Evolutionary conservation across 352 stramenopile species (phyloP), one percentile per base, ranked within the genome.

Genomic region (Phytophthora cactorum): DNA sequence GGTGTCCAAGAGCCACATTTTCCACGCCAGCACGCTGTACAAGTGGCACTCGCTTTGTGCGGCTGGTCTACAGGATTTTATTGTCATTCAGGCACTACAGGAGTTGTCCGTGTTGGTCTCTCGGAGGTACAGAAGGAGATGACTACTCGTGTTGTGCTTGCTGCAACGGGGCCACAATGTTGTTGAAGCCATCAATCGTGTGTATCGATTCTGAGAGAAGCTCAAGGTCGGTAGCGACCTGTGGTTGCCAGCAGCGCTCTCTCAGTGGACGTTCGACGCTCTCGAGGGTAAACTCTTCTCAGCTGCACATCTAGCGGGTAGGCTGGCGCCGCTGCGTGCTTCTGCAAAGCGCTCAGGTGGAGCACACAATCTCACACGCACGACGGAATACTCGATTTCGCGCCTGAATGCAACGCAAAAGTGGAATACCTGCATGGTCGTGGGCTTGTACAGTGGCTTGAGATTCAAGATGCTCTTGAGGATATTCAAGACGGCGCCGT

Each of bases 161-260:
- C 96, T 8, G 92, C 95, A 22, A 22, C 17, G 17, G 17, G 17
- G 17, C 17, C 74, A 99, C 95, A 78, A 99, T 98, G 65, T 91
- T 97, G 86, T 99, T 98, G 75, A 99, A 99, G 80, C 99, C 97
- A 77, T 99, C 97, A 38, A 99, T 97, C 14, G 97, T 99, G 53
- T 97, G 92, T 81, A 99, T 99, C 28, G 94, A 97, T 75, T 99
- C 97, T 3, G 92, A 98, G 81, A 98, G 99, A 31, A 99, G 84
- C 72, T 98, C 93, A 14, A 99, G 81, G 47, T 91, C 74, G 32
- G 92, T 97, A 12, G 97, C 94, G 5, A 98, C 97, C 76, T 99
- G 93, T 28, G 99, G 82, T 74, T 99, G 97, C 53, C 86, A 88
- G 81, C 99, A 99, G 36, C 97, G 91, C 63, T 98, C 98, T 70